These are phyloP conservation scores for Entomortierella parvispora DNA, from an alignment of 192 early-diverging fungal genomes.

Conservation along the genomic window DNA sequence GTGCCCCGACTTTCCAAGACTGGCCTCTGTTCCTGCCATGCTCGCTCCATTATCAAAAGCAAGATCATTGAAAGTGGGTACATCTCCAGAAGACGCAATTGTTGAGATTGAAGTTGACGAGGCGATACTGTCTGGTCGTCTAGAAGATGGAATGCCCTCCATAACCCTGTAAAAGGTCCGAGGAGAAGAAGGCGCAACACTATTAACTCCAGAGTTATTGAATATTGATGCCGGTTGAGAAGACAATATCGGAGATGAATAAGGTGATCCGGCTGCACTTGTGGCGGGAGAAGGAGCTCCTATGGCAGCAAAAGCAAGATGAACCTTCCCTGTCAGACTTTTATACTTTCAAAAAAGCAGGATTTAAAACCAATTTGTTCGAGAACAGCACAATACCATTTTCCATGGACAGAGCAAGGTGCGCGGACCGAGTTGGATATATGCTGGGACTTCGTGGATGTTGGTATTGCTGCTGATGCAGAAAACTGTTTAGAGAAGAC, in stretches of 20 bases:
- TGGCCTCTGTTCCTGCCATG: neutral
- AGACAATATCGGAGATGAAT: conserved; percentile 22
- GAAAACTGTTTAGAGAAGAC: conserved; percentile 8
- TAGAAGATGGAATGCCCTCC: conserved; percentile 3
- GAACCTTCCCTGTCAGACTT: too few species aligned
- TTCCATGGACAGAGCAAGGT: conserved; percentile 21
- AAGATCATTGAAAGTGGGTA: conserved; percentile 26
- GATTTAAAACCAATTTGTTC: neutral
- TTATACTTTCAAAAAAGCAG: neutral
- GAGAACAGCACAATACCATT: conserved; percentile 13
- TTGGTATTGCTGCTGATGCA: conserved; percentile 8
- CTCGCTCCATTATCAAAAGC: conserved; percentile 17
- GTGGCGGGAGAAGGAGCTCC: conserved; percentile 19
- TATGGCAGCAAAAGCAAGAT: neutral
- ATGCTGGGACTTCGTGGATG: conserved; percentile 21
- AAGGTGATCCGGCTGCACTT: conserved; percentile 35
- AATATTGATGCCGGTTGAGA: conserved; percentile 5
- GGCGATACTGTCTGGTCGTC: conserved; percentile 25
- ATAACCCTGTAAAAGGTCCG: conserved; percentile 26
- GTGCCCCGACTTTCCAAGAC: neutral
- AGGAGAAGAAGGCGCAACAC: conserved; percentile 13
- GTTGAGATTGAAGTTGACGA: conserved; percentile 43
- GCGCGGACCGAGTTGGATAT: conserved; percentile 18
- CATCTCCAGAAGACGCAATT: conserved; percentile 23
- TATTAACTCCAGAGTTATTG: neutral